Conservation (phyloP, 2,329 filamentous ascomycete genomes). For the Trichoderma harzianum region DNA sequence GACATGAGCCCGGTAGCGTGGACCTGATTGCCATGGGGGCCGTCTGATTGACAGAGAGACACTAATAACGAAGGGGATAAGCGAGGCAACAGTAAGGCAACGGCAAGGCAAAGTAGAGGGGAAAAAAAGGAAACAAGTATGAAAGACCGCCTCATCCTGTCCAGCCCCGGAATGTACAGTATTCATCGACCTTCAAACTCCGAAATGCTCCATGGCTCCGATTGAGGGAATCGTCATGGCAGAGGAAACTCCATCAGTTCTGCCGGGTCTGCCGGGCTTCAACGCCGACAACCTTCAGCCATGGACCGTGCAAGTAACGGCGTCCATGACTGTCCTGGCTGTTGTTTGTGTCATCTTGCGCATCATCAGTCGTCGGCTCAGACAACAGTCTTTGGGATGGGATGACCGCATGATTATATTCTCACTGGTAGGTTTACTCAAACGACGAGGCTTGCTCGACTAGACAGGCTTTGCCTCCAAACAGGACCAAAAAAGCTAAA, state of each 20-base stretch:
- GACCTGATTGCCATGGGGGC: neutral
- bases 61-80: neutral
- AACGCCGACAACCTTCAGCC: conserved; percentile 37
- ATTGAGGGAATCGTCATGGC: neutral
- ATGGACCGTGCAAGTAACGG: conserved; percentile 40
- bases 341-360: conserved; percentile 37
- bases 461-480: neutral
- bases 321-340: conserved; percentile 40
- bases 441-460: neutral
- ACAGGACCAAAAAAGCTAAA: neutral
- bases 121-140: neutral
- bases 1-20: neutral
- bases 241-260: neutral
- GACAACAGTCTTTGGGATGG: conserved; percentile 44
- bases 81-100: neutral
- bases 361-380: conserved; percentile 39
- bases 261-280: conserved; percentile 23
- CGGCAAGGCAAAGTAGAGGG: no score
- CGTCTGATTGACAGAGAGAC: neutral
- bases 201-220: conserved; percentile 9
- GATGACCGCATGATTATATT: conserved; percentile 49
- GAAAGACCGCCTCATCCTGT: conserved; percentile 2
- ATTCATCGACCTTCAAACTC: neutral
- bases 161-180: neutral
- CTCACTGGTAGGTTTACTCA: conserved; percentile 39